Base-by-base conservation (phyloP, 768 basidiomycete species). In the Boletus sensibilis region DNA sequence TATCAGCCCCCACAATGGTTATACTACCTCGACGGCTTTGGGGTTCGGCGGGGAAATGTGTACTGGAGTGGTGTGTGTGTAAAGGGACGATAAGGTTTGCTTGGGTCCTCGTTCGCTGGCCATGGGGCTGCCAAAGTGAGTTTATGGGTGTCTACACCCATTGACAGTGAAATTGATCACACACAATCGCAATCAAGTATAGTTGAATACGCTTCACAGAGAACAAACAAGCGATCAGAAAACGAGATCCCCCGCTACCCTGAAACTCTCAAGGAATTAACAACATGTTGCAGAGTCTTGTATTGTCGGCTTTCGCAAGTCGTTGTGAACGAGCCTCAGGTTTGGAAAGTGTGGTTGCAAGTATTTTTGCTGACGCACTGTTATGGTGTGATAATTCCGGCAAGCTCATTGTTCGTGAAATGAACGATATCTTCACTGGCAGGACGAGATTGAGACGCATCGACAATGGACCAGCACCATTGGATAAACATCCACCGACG, bases 381-480 rank as follows among this genome's bases (percentile, higher is more conserved):
- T 16, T 10, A 50, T 8, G 39, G 23, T 9, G 20, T 11, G n/a
- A 20, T 25, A 5, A n/a, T 25, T 20, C 6, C 52, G 18, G 42
- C 6, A 35, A 60, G 50, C 9, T 60, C 60, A 1, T 35, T 33
- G 7, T 20, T 43, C n/a, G 49, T 53, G 29, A 64, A 64, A 4
- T 20, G 5, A 31, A 42, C 55, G 4, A 78, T 71, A 25, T 74
- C 72, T 8, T 55, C 58, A 5, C 63, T 57, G 16, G 64, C 64
- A 20, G 77, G 77, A 34, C 78, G 66, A 4, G 49, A 48, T 8
- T 23, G 63, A 58, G 33, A 62, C 56, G 34, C 10, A 66, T 61
- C 41, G 39, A 64, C 68, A 45, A 70, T 71, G 11, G 60, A 60
- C 60, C 60, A 61, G 5, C 60, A 61, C 43, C 38, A 13, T 3